These are phyloP conservation scores for Bipolaris gigantea DNA, from an alignment of 2,329 filamentous ascomycete genomes.

Conservation along the genomic window DNA sequence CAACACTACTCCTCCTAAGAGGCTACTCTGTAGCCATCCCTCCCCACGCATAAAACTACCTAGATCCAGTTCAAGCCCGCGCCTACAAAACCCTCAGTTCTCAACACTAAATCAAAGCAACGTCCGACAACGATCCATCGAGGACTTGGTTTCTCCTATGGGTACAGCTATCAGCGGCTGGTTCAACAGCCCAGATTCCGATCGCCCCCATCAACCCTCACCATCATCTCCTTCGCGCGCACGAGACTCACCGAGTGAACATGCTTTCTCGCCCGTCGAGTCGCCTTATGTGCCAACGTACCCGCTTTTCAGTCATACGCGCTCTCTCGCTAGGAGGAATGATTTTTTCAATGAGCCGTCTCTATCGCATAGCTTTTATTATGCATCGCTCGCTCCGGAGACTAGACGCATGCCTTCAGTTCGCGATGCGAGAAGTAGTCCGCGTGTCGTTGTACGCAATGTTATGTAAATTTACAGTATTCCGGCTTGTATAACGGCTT, in stretches of 20 bases:
- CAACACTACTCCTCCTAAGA: not conserved
- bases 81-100: conserved; percentile 3
- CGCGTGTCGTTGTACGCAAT: not conserved
- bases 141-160: conserved; percentile 18
- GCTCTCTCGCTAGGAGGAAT: not conserved
- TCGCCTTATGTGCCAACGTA: conserved; percentile 11
- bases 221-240: conserved; percentile 9
- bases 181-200: conserved; percentile 7
- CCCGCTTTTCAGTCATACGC: not conserved
- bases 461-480: not conserved
- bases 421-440: conserved; percentile 5
- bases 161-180: conserved; percentile 19
- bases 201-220: conserved; percentile 1
- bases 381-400: not conserved
- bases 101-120: not conserved
- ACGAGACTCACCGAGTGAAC: conserved; percentile 19
- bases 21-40: not conserved
- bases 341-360: not conserved
- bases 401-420: not conserved
- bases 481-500: no score
- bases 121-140: conserved; percentile 1
- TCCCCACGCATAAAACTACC: not conserved
- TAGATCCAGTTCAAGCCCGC: conserved; percentile 11
- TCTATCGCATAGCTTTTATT: not conserved
- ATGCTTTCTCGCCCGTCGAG: conserved; percentile 21